Conservation (phyloP, 2,329 filamentous ascomycete species). For the Dactylonectria estremocensis region DNA sequence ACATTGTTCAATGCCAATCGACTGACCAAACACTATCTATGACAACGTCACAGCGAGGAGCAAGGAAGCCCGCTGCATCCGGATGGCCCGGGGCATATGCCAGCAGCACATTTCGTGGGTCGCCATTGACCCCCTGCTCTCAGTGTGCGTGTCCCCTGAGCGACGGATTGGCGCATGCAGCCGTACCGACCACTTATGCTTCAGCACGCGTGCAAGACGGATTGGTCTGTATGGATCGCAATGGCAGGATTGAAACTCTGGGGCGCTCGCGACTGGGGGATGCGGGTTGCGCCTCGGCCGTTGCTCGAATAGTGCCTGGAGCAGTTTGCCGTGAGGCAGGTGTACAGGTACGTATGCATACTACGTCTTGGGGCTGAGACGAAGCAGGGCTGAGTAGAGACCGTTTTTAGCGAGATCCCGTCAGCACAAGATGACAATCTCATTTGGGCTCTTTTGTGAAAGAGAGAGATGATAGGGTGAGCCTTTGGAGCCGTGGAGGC, state of each 20-base stretch:
- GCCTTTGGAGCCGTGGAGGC: neutral
- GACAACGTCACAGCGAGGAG: slow-evolving; percentile 20
- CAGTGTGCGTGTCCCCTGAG: slow-evolving; percentile 24
- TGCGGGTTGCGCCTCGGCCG: slow-evolving; percentile 19
- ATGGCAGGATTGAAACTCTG: neutral
- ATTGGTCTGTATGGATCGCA: slow-evolving; percentile 12
- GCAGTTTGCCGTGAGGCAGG: neutral
- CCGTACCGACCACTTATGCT: slow-evolving; percentile 22
- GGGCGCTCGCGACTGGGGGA: neutral
- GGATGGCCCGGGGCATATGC: slow-evolving; percentile 32
- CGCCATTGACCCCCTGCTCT: slow-evolving; percentile 11
- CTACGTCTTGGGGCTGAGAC: neutral
- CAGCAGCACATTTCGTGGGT: slow-evolving; percentile 24
- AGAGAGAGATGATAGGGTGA: neutral
- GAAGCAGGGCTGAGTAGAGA: slow-evolving; percentile 7
- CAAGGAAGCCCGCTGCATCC: slow-evolving; percentile 38
- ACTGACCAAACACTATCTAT: slow-evolving; percentile 29
- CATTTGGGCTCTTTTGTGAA: neutral
- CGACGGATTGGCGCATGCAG: slow-evolving; percentile 15
- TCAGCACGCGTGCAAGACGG: slow-evolving; percentile 19
- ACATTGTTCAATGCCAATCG: slow-evolving; percentile 29
- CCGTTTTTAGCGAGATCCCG: slow-evolving; percentile 17
- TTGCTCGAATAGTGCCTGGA: slow-evolving; percentile 20
- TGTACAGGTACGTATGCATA: slow-evolving; percentile 4
- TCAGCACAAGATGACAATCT: slow-evolving; percentile 24